Evolutionary conservation across 306 rosid genomes (phyloP).

Genomic region (Bauhinia variegata): DNA sequence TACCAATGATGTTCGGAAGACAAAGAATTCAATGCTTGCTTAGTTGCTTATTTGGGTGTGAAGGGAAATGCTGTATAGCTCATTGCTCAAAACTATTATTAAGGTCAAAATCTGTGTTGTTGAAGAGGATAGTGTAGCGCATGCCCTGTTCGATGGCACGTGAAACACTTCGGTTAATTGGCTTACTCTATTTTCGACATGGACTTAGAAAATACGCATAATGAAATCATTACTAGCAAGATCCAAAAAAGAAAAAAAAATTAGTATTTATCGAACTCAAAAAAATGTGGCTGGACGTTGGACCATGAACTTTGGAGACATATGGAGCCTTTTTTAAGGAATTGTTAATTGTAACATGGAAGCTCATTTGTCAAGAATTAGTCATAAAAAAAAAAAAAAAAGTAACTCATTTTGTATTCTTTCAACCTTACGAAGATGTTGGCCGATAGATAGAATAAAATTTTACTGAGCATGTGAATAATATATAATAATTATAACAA

Average conservation of each 20-base stretch:
- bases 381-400: conserved; percentile 35
- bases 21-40: no score
- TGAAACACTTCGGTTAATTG: conserved; percentile 5
- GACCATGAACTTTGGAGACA: no score
- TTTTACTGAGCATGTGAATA: conserved; percentile 26
- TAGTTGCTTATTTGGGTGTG: no score
- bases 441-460: background rate
- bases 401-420: background rate
- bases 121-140: background rate
- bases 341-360: background rate
- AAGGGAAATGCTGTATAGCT: no score
- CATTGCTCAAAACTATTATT: background rate
- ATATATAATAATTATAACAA: background rate
- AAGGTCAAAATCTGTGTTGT: background rate
- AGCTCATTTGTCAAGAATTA: conserved; percentile 16
- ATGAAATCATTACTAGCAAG: background rate
- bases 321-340: conserved; percentile 27
- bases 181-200: background rate
- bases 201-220: no score
- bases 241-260: no score
- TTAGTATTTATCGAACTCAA: conserved; percentile 12
- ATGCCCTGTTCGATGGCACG: background rate
- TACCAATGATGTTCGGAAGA: no score
- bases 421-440: no score
- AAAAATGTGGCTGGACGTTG: conserved; percentile 14